Evolutionary conservation across 768 basidiomycete species (phyloP).

Genomic region (Arthromyces matolae): DNA sequence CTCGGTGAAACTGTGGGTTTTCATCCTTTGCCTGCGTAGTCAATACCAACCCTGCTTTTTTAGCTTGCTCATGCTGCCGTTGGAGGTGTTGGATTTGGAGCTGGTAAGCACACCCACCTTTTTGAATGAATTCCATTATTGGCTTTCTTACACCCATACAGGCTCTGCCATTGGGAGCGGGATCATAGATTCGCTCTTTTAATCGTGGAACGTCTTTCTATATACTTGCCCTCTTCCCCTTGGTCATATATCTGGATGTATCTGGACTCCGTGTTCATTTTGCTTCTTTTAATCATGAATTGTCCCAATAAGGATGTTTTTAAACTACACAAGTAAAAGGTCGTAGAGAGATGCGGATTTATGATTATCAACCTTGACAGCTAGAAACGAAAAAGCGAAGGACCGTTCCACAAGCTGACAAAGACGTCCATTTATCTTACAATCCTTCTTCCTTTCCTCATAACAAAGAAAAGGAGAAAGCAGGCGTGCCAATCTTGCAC

Average conservation of each 20-base stretch:
- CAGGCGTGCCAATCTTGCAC: no score
- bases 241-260: background rate
- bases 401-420: no score
- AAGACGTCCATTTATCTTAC: no score
- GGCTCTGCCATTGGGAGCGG: constrained; percentile 43
- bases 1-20: constrained; percentile 48
- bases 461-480: no score
- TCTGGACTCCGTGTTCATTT: background rate
- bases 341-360: no score
- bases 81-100: constrained; percentile 74
- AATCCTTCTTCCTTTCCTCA: no score
- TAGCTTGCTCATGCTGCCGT: constrained; percentile 52
- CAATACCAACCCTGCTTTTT: background rate
- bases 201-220: background rate
- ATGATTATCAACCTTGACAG: no score
- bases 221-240: background rate
- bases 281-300: no score
- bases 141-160: constrained; percentile 11
- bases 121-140: background rate
- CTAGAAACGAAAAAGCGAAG: no score
- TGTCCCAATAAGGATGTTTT: no score
- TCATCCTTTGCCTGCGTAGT: constrained; percentile 1
- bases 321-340: no score
- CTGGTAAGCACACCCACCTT: constrained; percentile 38
- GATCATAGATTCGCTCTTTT: constrained; percentile 48